Conservation (phyloP, 1,284 basidiomycete species). For the Pterula multifida region DNA sequence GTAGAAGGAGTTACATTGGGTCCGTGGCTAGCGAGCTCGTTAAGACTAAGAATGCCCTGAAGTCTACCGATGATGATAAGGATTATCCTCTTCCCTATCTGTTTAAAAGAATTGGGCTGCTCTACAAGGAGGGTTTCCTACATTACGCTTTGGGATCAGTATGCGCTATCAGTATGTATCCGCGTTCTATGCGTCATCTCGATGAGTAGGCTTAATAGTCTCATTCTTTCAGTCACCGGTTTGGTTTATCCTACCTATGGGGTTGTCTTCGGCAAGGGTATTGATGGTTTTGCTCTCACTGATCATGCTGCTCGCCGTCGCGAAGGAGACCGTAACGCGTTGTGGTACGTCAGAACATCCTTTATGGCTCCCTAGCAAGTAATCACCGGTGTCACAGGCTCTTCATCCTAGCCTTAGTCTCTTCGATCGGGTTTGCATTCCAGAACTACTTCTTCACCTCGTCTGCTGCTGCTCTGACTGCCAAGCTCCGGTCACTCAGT, state of each 20-base stretch:
- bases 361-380: neutral
- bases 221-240: slow-evolving; percentile 36
- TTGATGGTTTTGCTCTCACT: slow-evolving; percentile 46
- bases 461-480: slow-evolving; percentile 56
- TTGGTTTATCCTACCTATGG: slow-evolving; percentile 82
- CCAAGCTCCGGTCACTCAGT: slow-evolving; percentile 52
- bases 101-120: slow-evolving; percentile 58
- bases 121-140: slow-evolving; percentile 50
- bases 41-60: slow-evolving; percentile 30
- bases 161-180: slow-evolving; percentile 37
- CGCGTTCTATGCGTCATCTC: neutral
- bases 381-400: slow-evolving; percentile 32
- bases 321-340: slow-evolving; percentile 56
- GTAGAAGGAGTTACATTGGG: slow-evolving; percentile 48
- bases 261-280: slow-evolving; percentile 65
- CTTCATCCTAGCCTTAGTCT: slow-evolving; percentile 72
- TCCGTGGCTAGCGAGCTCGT: slow-evolving; percentile 65
- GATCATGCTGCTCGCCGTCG: slow-evolving; percentile 29
- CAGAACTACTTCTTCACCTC: slow-evolving; percentile 63
- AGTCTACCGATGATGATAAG: slow-evolving; percentile 27
- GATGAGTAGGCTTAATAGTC: neutral
- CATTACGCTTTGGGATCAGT: slow-evolving; percentile 44
- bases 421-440: slow-evolving; percentile 46
- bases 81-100: slow-evolving; percentile 41
- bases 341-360: slow-evolving; percentile 28